phyloP scores from a whole-genome alignment of 192 early-diverging fungal genomes.

The Umbelopsis vinacea region DNA sequence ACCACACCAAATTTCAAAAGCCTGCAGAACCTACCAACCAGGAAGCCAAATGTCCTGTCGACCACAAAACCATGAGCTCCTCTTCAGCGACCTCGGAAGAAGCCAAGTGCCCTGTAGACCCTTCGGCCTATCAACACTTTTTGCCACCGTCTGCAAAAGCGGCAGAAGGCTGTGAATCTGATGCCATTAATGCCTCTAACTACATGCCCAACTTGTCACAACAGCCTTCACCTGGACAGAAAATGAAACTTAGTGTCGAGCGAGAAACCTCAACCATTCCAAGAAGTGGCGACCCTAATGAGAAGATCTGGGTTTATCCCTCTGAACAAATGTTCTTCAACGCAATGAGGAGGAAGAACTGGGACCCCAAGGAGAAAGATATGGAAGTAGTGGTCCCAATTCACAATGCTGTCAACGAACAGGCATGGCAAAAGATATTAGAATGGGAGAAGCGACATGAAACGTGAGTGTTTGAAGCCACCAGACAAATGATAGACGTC shows the following conservation, averaged over 20 bases:
- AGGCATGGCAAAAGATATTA: constrained; percentile 85
- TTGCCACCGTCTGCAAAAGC: constrained; percentile 36
- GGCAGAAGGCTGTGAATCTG: constrained; percentile 36
- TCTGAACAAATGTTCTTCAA: constrained; percentile 97
- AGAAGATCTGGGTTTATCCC: constrained; percentile 83
- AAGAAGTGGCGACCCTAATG: constrained; percentile 56
- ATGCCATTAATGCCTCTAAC: constrained; percentile 58
- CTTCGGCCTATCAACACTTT: constrained; percentile 56
- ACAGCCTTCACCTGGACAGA: constrained; percentile 52
- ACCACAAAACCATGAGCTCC: constrained; percentile 33
- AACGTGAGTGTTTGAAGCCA: constrained; percentile 42
- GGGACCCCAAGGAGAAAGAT: constrained; percentile 79
- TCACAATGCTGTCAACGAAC: constrained; percentile 94
- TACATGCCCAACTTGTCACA: constrained; percentile 66
- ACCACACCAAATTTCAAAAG: constrained; percentile 54
- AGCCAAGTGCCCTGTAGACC: constrained; percentile 44
- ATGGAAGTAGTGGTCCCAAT: constrained; percentile 92
- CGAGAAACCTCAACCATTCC: constrained; percentile 84
- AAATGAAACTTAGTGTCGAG: constrained; percentile 52
- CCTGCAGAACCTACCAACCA: constrained; percentile 29
- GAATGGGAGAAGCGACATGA: constrained; percentile 75
- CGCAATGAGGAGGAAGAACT: constrained; percentile 92
- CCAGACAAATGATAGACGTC: not conserved
- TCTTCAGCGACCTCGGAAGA: constrained; percentile 17
- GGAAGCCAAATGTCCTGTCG: constrained; percentile 38